Evolutionary conservation across 148 eudicot genomes (phyloP).

Genomic region (Rhododendron mucronatum): DNA sequence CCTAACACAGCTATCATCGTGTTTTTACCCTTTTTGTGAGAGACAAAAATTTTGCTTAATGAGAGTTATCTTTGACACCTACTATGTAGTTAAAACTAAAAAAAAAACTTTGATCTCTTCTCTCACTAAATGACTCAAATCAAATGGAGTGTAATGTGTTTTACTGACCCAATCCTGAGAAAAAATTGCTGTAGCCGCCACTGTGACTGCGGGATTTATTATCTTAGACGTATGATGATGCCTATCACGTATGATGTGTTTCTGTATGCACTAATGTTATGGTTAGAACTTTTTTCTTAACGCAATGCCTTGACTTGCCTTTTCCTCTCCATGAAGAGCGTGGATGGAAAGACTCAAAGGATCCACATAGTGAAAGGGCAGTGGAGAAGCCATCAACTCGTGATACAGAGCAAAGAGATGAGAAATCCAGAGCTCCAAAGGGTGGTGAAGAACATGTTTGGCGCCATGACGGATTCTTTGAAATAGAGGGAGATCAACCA

Average conservation of each 20-base stretch:
- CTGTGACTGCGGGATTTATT: not conserved
- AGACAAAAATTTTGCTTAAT: not conserved
- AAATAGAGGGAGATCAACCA: conserved; percentile 37
- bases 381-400: conserved; percentile 23
- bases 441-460: conserved; percentile 41
- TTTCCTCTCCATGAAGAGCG: conserved; percentile 39
- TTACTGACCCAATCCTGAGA: not conserved
- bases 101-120: not conserved
- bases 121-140: not conserved
- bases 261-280: not conserved
- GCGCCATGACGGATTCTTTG: conserved; percentile 58
- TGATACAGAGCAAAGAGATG: conserved; percentile 30
- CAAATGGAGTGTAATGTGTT: not conserved
- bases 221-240: not conserved
- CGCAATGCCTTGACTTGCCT: not conserved
- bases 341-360: conserved; percentile 61
- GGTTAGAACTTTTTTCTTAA: not conserved
- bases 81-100: not conserved
- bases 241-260: not conserved
- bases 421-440: conserved; percentile 33
- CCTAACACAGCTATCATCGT: not conserved
- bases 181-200: not conserved
- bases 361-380: conserved; percentile 33
- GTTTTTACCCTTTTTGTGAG: not conserved
- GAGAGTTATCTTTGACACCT: not conserved